phyloP scores from a whole-genome alignment of 148 eudicot species.

The Vaccinium corymbosum region DNA sequence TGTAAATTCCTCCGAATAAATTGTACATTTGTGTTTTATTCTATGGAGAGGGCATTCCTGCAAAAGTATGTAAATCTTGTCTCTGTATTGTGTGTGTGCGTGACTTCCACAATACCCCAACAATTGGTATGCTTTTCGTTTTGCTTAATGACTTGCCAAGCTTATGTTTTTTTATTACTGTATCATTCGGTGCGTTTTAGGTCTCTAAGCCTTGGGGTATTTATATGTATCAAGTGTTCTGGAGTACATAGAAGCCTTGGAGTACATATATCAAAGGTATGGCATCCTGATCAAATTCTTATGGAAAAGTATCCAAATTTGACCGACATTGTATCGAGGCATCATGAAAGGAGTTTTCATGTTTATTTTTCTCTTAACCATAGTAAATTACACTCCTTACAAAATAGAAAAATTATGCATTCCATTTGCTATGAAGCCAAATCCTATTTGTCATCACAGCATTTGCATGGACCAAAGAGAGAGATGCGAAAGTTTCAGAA shows the following conservation, averaged over 20 bases:
- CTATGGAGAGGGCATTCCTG: background rate
- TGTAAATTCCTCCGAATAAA: background rate
- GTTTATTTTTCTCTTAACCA: background rate
- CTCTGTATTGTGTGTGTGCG: background rate
- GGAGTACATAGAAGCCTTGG: conserved; percentile 98
- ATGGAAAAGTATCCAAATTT: background rate
- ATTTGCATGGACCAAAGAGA: background rate
- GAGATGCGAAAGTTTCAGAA: background rate
- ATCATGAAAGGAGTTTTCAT: background rate
- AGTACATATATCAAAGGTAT: conserved; percentile 88
- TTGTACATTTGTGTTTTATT: background rate
- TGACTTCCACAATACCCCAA: background rate
- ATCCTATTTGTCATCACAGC: background rate
- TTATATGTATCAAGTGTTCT: conserved; percentile 94
- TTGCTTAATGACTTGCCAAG: background rate
- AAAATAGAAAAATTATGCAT: background rate
- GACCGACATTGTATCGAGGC: background rate
- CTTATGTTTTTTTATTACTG: background rate
- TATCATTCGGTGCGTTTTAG: conserved; percentile 35
- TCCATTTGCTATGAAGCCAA: background rate
- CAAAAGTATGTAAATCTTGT: background rate
- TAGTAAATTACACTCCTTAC: background rate
- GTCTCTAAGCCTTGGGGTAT: conserved; percentile 74
- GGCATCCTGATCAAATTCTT: background rate
- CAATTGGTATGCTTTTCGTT: background rate